These are phyloP conservation scores for Acmispon strigosus DNA, from an alignment of 306 rosid species.

Conservation along the genomic window DNA sequence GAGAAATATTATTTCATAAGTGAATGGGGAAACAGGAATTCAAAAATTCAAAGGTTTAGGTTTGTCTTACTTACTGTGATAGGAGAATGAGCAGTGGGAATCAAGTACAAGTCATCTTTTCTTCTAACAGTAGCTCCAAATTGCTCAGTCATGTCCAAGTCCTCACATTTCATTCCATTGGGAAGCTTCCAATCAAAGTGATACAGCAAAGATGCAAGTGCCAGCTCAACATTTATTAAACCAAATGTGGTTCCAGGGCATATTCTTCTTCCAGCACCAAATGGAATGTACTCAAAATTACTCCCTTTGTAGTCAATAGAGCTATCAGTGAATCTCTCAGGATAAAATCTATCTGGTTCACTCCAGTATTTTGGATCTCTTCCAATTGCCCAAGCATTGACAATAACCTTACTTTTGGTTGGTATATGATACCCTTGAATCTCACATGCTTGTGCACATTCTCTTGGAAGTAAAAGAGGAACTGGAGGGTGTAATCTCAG, in stretches of 20 bases:
- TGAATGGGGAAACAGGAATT: neutral
- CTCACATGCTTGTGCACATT: neutral
- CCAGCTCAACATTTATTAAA: neutral
- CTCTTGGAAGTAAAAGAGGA: constrained; percentile 16
- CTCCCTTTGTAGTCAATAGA: constrained; percentile 8
- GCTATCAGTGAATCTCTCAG: constrained; percentile 17
- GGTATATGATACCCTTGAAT: constrained; percentile 31
- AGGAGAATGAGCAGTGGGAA: neutral
- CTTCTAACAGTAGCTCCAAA: neutral
- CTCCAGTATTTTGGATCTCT: constrained; percentile 32
- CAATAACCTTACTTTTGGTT: neutral
- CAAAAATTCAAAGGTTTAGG: neutral
- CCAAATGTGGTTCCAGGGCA: constrained; percentile 8
- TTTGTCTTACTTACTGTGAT: neutral
- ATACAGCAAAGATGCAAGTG: constrained; percentile 12
- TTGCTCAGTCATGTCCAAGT: constrained; percentile 17
- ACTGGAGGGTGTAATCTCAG: constrained; percentile 23
- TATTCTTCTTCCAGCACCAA: constrained; percentile 39
- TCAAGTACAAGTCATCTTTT: neutral
- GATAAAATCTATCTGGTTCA: constrained; percentile 21
- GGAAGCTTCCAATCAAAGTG: constrained; percentile 29
- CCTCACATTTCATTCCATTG: constrained; percentile 4
- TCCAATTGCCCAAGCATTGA: constrained; percentile 37
- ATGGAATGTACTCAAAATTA: constrained; percentile 30
- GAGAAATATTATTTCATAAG: too few species aligned